These are phyloP conservation scores for Candida chilensis DNA, from an alignment of 805 yeast species.

Conservation along the genomic window DNA sequence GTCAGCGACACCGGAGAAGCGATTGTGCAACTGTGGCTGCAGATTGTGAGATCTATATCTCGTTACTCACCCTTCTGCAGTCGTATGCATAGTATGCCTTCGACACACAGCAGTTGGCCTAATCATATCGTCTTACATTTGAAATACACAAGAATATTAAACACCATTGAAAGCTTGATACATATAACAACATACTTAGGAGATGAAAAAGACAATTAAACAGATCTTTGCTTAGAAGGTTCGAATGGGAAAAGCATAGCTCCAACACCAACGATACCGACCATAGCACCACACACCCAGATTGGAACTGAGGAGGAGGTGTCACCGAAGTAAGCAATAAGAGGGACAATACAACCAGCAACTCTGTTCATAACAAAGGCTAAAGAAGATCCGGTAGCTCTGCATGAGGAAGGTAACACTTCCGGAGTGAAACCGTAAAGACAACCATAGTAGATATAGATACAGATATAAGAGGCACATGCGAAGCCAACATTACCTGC, in stretches of 20 bases:
- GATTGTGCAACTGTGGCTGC: too few species aligned
- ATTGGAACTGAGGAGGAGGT: slow-evolving; percentile 49
- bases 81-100: too few species aligned
- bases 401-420: slow-evolving; percentile 40
- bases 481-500: slow-evolving; percentile 40
- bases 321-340: slow-evolving; percentile 41
- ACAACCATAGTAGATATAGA: slow-evolving; percentile 46
- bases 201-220: too few species aligned
- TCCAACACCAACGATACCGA: slow-evolving; percentile 36
- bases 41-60: too few species aligned
- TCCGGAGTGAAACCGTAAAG: slow-evolving; percentile 64
- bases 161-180: too few species aligned
- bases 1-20: too few species aligned
- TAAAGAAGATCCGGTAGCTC: slow-evolving; percentile 57
- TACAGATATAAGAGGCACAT: slow-evolving; percentile 36
- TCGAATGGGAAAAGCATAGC: slow-evolving; percentile 40
- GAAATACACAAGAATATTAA: too few species aligned
- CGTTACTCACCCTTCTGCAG: too few species aligned
- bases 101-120: too few species aligned
- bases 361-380: slow-evolving; percentile 45
- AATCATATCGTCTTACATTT: too few species aligned
- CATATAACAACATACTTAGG: too few species aligned
- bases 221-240: slow-evolving; percentile 27
- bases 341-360: slow-evolving; percentile 50
- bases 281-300: slow-evolving; percentile 50